These are phyloP conservation scores for Alternaria angustiovoidea DNA, from an alignment of 2,329 filamentous ascomycete genomes.

Conservation along the genomic window DNA sequence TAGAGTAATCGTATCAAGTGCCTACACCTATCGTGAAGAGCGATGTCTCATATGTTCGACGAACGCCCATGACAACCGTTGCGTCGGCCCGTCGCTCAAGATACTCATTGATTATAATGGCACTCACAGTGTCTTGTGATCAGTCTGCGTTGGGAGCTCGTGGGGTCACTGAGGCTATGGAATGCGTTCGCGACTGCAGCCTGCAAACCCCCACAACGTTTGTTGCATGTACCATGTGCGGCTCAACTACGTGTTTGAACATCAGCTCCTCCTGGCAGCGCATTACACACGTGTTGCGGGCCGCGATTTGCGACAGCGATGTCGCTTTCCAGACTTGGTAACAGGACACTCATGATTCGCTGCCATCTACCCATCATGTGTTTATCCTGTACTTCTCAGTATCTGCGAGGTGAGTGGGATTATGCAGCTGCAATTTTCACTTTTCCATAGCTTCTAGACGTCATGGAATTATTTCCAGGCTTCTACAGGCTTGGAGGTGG, in stretches of 20 bases:
- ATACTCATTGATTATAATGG: constrained; percentile 4
- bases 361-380: background rate
- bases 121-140: constrained; percentile 40
- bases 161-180: constrained; percentile 10
- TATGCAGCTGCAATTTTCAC: background rate
- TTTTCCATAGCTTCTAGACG: background rate
- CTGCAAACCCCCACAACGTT: background rate
- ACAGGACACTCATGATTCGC: background rate
- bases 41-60: constrained; percentile 11
- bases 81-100: constrained; percentile 4
- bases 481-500: background rate
- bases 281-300: background rate
- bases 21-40: constrained; percentile 14
- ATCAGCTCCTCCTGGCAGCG: background rate
- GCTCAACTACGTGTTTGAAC: constrained; percentile 4
- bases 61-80: constrained; percentile 13
- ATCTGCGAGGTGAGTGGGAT: background rate
- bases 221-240: constrained; percentile 5
- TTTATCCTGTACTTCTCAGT: background rate
- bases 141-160: constrained; percentile 31
- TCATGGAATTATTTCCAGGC: background rate
- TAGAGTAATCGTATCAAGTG: constrained; percentile 1
- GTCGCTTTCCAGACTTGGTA: background rate
- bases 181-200: constrained; percentile 8
- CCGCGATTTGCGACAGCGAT: background rate